These are phyloP conservation scores for Kodamaea ohmeri DNA, from an alignment of 1,139 yeast species.

Conservation along the genomic window DNA sequence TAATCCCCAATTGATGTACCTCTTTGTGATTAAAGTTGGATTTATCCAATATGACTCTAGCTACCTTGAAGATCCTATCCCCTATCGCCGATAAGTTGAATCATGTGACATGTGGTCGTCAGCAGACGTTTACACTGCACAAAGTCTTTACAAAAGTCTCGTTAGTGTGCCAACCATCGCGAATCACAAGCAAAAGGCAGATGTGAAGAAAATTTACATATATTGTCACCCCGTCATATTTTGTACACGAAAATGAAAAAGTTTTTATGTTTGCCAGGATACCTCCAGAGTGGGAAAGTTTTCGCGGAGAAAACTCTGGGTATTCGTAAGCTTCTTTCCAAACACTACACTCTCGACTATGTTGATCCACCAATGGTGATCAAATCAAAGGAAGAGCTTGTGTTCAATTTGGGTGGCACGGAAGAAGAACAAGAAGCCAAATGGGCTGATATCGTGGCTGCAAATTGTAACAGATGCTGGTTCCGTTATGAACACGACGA, in stretches of 20 bases:
- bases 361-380: conserved; percentile 36
- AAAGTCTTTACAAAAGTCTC: too few relatives aligned
- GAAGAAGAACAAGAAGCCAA: conserved; percentile 26
- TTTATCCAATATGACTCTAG: too few relatives aligned
- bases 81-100: too few relatives aligned
- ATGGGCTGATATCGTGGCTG: conserved; percentile 38
- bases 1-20: too few relatives aligned
- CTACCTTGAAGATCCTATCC: too few relatives aligned
- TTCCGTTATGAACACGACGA: conserved; percentile 19
- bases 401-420: conserved; percentile 27
- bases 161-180: too few relatives aligned
- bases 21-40: too few relatives aligned
- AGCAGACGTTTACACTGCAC: too few relatives aligned
- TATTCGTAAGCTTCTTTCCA: conserved; percentile 61
- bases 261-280: conserved; percentile 43
- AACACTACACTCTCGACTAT: conserved; percentile 46
- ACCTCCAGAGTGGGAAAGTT: conserved; percentile 64
- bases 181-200: too few relatives aligned
- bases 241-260: conserved; percentile 12
- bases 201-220: too few relatives aligned
- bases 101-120: too few relatives aligned
- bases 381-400: conserved; percentile 22
- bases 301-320: conserved; percentile 82
- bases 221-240: neutral
- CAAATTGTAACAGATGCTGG: conserved; percentile 53